phyloP scores from a whole-genome alignment of 768 basidiomycete species.

The Lentinula detonsa region DNA sequence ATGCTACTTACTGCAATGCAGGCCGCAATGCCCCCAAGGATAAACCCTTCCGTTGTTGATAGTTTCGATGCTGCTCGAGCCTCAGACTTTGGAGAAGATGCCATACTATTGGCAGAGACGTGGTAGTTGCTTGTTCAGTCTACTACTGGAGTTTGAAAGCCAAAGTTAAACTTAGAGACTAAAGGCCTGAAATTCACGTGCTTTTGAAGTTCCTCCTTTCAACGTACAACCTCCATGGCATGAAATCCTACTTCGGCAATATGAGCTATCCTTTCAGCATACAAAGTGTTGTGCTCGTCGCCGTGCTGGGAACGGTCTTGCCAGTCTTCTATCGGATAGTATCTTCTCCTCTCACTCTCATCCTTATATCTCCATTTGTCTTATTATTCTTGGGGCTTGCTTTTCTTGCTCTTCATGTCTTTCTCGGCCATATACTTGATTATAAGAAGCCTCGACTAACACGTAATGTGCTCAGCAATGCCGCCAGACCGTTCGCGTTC shows the following conservation, averaged over 20 bases:
- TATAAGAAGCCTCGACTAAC: slow-evolving; percentile 21
- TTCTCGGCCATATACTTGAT: slow-evolving; percentile 57
- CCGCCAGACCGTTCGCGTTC: slow-evolving; percentile 75
- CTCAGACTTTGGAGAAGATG: slow-evolving; percentile 11
- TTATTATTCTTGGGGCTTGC: slow-evolving; percentile 40
- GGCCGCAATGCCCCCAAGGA: slow-evolving; percentile 88
- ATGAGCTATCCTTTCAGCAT: slow-evolving; percentile 38
- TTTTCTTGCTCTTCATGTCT: slow-evolving; percentile 48
- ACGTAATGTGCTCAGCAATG: slow-evolving; percentile 37
- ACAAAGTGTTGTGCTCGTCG: slow-evolving; percentile 50
- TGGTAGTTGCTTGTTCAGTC: not conserved
- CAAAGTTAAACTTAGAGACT: too few relatives aligned
- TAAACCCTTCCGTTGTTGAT: slow-evolving; percentile 74
- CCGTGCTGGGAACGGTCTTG: slow-evolving; percentile 48
- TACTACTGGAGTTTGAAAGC: not conserved
- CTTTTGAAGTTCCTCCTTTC: not conserved
- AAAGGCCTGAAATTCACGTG: not conserved
- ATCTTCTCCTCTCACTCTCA: slow-evolving; percentile 59
- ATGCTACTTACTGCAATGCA: slow-evolving; percentile 69
- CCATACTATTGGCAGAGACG: not conserved
- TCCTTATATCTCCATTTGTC: slow-evolving; percentile 60
- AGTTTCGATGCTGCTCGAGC: slow-evolving; percentile 22
- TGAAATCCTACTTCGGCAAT: not conserved
- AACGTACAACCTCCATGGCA: not conserved
- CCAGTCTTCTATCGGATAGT: slow-evolving; percentile 50